Percentiles rank a stretch among this genome's conserved stretches.
Evolutionary conservation across 768 basidiomycete species (phyloP).

Genomic region (Amanita thiersii): DNA sequence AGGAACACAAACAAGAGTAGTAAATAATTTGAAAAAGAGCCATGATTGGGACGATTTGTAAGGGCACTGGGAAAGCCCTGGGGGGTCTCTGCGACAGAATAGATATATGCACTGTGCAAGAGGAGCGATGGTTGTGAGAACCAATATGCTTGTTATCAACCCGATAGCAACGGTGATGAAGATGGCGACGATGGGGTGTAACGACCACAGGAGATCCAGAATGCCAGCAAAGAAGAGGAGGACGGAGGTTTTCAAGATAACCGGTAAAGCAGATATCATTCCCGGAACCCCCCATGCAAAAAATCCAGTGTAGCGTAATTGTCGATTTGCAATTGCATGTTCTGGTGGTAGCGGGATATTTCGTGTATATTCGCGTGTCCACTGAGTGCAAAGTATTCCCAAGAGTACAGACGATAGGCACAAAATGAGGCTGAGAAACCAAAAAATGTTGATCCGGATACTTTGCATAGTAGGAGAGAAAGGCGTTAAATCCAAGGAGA

Average conservation of each 20-base stretch:
- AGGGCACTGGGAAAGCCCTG: neutral
- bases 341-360: slow-evolving; percentile 18
- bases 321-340: slow-evolving; percentile 18
- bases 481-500: slow-evolving; percentile 8
- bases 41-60: neutral
- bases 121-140: neutral
- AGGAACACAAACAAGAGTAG: neutral
- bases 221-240: too few relatives aligned
- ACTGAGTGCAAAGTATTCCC: slow-evolving; percentile 21
- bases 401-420: slow-evolving; percentile 17
- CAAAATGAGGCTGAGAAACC: too few relatives aligned
- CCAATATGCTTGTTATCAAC: neutral
- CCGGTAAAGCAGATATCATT: slow-evolving; percentile 17
- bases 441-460: slow-evolving; percentile 18
- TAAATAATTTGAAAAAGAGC: neutral
- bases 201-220: slow-evolving; percentile 17
- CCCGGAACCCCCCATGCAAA: slow-evolving; percentile 18
- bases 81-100: neutral
- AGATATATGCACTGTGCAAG: neutral
- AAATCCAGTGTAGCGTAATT: slow-evolving; percentile 20
- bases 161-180: neutral
- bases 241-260: slow-evolving; percentile 19
- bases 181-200: slow-evolving; percentile 1
- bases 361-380: slow-evolving; percentile 20
- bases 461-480: slow-evolving; percentile 14